These are phyloP conservation scores for Ustilago nuda DNA, from an alignment of 1,284 basidiomycete genomes.

Conservation along the genomic window DNA sequence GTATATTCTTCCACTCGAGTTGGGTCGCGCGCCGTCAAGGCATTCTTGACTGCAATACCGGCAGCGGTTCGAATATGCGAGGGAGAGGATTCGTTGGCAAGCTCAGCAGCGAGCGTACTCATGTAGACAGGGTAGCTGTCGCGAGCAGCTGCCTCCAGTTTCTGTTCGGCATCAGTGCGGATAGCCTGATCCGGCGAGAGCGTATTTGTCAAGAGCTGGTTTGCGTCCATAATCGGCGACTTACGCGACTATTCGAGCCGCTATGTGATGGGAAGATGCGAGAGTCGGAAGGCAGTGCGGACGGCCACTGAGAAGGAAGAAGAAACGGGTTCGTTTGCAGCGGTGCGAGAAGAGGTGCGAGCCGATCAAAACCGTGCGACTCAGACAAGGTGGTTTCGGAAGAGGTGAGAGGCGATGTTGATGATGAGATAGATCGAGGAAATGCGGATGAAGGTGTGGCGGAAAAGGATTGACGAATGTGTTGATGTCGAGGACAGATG, in stretches of 20 bases:
- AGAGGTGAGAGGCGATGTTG: not conserved
- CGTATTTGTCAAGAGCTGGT: conserved; percentile 67
- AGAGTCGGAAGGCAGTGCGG: not conserved
- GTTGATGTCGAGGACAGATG: conserved; percentile 2
- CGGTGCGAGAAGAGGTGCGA: not conserved
- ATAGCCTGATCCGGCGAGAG: conserved; percentile 65
- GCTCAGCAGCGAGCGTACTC: conserved; percentile 62
- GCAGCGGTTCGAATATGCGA: conserved; percentile 90
- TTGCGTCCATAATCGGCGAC: conserved; percentile 62
- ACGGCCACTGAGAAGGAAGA: not conserved
- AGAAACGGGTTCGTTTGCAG: not conserved
- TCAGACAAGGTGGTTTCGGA: not conserved
- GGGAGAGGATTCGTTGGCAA: conserved; percentile 59
- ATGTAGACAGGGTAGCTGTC: conserved; percentile 67
- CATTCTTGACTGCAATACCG: conserved; percentile 96
- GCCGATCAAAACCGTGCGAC: not conserved
- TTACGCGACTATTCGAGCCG: conserved; percentile 17
- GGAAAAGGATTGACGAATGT: conserved; percentile 1
- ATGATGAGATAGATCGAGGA: conserved; percentile 1
- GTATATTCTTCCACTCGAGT: conserved; percentile 72
- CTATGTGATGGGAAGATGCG: conserved; percentile 4
- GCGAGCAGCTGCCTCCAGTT: conserved; percentile 64
- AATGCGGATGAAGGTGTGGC: conserved; percentile 12
- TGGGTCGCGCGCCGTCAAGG: conserved; percentile 84
- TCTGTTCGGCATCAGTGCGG: conserved; percentile 65